Evolutionary conservation across 129 eudicot genomes (phyloP), one percentile per base, ranked within the genome.

Genomic region (Flaveria linearis): DNA sequence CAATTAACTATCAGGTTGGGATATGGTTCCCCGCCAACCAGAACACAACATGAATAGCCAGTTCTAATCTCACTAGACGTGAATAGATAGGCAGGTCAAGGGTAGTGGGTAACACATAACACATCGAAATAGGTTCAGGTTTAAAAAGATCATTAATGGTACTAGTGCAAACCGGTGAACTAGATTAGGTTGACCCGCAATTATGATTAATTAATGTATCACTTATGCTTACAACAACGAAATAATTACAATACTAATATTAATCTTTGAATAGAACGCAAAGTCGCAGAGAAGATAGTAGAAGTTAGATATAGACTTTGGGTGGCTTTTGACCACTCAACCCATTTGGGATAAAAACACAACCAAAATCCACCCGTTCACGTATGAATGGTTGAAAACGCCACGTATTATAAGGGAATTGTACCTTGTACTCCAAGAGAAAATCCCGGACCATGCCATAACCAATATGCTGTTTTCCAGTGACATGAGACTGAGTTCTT

Each of bases 391-490:
- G 62, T 56, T 56, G 62, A 56, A 56, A 20, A 25, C 9, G 13
- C 62, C 62, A 20, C 30, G 20, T 56, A 30, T n/a, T 12, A 75
- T 8, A 10, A 49, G 7, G 41, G 33, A 62, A 58, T 12, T 16
- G 22, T 42, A 90, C 99, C 97, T 91, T 94, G 80, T 83, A 79
- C 74, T 91, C 96, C 1, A 85, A 63, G 6, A 94, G 89, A 75
- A 91, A 91, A 77, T 91, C 99, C 45, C 97, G 81, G 62, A 91
- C 94, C 87, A 89, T 64, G 64, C 99, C 99, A 76, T 87, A 94
- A 68, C 99, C 99, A 58, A 94, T 78, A 73, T 94, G 99, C 75
- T 94, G 99, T 85, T 94, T 94, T 49, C 99, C 99, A 52, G 99
- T 89, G 45, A 94, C 87, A 22, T 94, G 99, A 52, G 99, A 91